A percentile compares a stretch with the other conserved stretches of the same genome.
These are phyloP conservation scores for Neonectria ditissima DNA, from an alignment of 2,329 filamentous ascomycete genomes.

Conservation along the genomic window DNA sequence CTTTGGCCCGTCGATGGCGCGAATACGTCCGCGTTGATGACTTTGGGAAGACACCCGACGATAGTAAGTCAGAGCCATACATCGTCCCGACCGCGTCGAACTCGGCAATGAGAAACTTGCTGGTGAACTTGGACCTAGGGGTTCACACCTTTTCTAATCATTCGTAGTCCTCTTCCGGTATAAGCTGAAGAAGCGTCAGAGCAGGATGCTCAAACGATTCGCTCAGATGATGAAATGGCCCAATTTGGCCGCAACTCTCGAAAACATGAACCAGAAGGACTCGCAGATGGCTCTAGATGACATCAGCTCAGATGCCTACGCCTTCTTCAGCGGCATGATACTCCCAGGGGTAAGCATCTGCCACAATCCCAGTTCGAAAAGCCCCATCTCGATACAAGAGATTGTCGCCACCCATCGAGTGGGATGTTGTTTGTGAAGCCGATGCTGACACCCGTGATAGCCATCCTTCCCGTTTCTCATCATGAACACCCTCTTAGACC, in stretches of 20 bases:
- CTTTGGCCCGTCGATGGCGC: slow-evolving; percentile 78
- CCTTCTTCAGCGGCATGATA: slow-evolving; percentile 81
- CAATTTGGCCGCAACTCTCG: slow-evolving; percentile 74
- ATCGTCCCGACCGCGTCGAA: neutral
- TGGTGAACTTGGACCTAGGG: neutral
- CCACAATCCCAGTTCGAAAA: neutral
- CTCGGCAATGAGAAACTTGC: neutral
- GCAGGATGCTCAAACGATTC: slow-evolving; percentile 76
- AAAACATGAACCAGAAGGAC: slow-evolving; percentile 71
- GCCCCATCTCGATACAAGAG: neutral
- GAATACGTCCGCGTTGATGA: slow-evolving; percentile 76
- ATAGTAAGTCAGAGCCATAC: slow-evolving; percentile 53
- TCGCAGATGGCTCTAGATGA: slow-evolving; percentile 68
- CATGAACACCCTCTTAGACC: slow-evolving; percentile 82
- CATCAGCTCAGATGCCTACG: slow-evolving; percentile 78
- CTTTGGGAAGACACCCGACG: slow-evolving; percentile 64
- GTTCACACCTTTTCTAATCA: neutral
- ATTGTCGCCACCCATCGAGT: neutral
- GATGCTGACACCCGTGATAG: slow-evolving; percentile 47
- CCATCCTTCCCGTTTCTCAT: slow-evolving; percentile 77
- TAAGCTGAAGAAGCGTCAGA: slow-evolving; percentile 74
- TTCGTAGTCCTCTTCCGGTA: slow-evolving; percentile 69
- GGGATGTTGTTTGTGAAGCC: neutral
- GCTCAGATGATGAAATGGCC: slow-evolving; percentile 82
- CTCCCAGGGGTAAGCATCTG: slow-evolving; percentile 70